Base-by-base conservation (phyloP, 345 rosid species). In the Gossypium australe region DNA sequence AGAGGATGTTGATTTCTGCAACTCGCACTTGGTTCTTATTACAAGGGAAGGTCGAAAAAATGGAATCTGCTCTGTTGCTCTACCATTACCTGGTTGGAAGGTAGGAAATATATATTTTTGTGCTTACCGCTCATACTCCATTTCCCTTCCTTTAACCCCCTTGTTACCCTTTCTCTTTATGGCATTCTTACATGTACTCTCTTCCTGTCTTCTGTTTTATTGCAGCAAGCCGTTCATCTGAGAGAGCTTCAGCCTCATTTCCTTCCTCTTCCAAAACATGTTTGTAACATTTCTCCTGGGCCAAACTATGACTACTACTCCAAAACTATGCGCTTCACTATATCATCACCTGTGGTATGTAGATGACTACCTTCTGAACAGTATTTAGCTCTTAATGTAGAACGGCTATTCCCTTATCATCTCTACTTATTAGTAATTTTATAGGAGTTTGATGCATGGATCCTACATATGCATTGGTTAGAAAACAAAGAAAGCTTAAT, bases 291-390 rank as follows among this genome's bases (percentile, higher is more conserved):
- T 81, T 79, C 81, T 56, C 88, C 97, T 9, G 98, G 97, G 65
- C 86, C 97, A 77, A 95, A 95, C 80, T 95, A 93, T 75, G 98
- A 91, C 82, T 93, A 79, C 80, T 68, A 79, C 78, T 91, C 94
- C 34, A 80, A 93, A 78, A 82, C 81, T 48, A 90, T 93, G 97
- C 92, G 97, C 66, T 93, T 95, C 81, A 88, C 89, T 11, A 82
- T 95, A 81, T 90, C 97, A 61, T 93, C 98, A 49, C 98, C 90
- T 73, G 97, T 93, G 93, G 99, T 95, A 90, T 41, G 88, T 81
- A 27, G n/a, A 51, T 22, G 72, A 14, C 44, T 78, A 22, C 55
- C 34, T 56, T 64, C 51, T 43, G 51, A 75, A 44, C 48, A 43
- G 57, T 52, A 62, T 51, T 77, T 43, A 47, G 14, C 51, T 53